Base-by-base conservation (phyloP, 1,284 basidiomycete genomes). In the Serendipita sp. region DNA sequence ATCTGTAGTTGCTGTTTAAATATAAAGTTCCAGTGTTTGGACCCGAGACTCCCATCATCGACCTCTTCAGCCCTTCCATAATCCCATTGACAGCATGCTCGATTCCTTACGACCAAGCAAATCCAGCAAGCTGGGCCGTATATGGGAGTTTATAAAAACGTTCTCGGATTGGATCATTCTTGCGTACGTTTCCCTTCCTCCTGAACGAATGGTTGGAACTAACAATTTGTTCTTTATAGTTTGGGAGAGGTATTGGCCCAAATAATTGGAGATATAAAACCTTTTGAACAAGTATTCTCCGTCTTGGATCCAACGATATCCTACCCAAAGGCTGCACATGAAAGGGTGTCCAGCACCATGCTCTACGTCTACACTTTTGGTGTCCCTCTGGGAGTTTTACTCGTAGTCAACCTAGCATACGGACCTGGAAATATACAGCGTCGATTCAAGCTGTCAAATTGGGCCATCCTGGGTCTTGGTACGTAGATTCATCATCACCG, bases 81-180 rank as follows among this genome's bases (percentile, higher is more conserved):
- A 22, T 22, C 22, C 22, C 22, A 22, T 22, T 22, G 22, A 22
- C 22, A 22, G 22, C 42, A 44, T 44, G 42, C 42, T 12, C 12
- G 12, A 12, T 12, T n/a, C 49, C 22, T 53, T 10, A n/a, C 49
- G 15, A n/a, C 49, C 49, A 53, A 53, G 42, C 49, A 53, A 10
- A 53, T n/a, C 42, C 12, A 44, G 42, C 42, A 44, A 12, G 42
- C 42, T 44, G 12, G n/a, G 29, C 1, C 49, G 49, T n/a, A 22
- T 53, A 12, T 53, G 49, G 49, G 49, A 53, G 49, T n/a, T 53
- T 53, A 22, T 53, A 12, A 53, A 53, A 53, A 53, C 49, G 29
- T 53, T 15, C 49, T 53, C 49, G 15, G 49, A 53, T 22, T 53
- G 49, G 49, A 53, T 53, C 22, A 12, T 53, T 12, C 49, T 53